Conservation (phyloP, 179 eudicot genomes). For the Gypsophila paniculata region DNA sequence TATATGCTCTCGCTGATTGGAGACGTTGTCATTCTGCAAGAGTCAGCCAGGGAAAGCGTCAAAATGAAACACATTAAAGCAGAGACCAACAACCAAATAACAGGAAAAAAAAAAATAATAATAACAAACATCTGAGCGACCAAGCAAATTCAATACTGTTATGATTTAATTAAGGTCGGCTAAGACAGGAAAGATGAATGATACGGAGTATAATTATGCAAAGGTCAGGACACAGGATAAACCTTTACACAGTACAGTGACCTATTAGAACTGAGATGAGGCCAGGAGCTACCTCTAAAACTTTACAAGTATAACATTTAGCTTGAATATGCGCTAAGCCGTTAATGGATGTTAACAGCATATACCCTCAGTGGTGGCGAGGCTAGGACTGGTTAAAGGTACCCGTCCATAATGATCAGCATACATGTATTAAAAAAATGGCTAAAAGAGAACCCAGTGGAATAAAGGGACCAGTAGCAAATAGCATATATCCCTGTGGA, state of each 20-base stretch:
- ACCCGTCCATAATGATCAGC: background rate
- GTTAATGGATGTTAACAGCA: background rate
- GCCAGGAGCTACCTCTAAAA: background rate
- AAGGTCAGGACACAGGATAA: background rate
- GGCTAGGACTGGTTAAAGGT: background rate
- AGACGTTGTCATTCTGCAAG: constrained; percentile 80
- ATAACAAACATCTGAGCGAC: too few species aligned
- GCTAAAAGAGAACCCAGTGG: background rate
- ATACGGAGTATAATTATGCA: background rate
- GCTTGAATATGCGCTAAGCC: background rate
- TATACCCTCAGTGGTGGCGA: background rate
- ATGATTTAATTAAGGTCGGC: background rate
- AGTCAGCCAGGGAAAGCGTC: constrained; percentile 20
- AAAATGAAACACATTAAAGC: background rate
- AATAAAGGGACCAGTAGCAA: too few species aligned
- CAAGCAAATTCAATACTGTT: background rate
- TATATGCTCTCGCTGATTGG: constrained; percentile 95
- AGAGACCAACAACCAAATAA: constrained; percentile 1
- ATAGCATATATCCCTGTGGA: background rate
- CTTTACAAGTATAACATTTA: background rate
- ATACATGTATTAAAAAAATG: background rate
- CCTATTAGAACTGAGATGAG: background rate
- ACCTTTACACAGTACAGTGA: background rate
- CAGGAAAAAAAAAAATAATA: background rate
- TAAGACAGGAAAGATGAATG: background rate